A percentile compares a stretch with the other conserved stretches of the same genome.
phyloP scores from a whole-genome alignment of 345 rosid genomes.

The Brassica rapa region DNA sequence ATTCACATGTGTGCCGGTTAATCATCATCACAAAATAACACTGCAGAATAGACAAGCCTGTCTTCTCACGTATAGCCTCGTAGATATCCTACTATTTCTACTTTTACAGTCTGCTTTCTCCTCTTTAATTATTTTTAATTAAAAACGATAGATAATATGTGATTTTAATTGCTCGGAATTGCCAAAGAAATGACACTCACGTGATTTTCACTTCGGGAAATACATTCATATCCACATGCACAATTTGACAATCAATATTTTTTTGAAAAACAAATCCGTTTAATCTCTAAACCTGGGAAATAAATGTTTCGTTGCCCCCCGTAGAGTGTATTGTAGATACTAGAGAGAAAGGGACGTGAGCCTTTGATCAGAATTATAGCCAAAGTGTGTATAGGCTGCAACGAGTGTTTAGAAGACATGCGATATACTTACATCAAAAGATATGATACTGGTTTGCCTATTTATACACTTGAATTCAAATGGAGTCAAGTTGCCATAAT shows the following conservation, averaged over 20 bases:
- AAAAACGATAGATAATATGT: background rate
- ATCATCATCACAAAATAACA: constrained; percentile 32
- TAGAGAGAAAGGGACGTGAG: constrained; percentile 35
- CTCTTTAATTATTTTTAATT: background rate
- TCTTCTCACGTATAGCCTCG: constrained; percentile 11
- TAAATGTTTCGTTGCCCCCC: constrained; percentile 8
- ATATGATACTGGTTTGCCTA: background rate
- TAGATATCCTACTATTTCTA: constrained; percentile 13
- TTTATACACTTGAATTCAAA: no score
- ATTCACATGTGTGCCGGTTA: constrained; percentile 38
- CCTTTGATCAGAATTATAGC: background rate
- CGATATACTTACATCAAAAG: no score
- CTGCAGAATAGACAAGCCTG: constrained; percentile 12
- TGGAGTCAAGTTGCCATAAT: background rate
- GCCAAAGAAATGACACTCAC: constrained; percentile 32
- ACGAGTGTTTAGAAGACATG: background rate
- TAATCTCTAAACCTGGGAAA: constrained; percentile 30
- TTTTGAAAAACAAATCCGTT: background rate
- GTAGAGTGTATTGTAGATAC: constrained; percentile 10
- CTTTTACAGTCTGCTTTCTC: constrained; percentile 20
- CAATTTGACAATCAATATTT: constrained; percentile 6
- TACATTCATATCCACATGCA: constrained; percentile 33
- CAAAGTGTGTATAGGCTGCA: background rate
- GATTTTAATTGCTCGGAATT: constrained; percentile 5
- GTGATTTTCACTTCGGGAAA: constrained; percentile 34